Base-by-base conservation (phyloP, 371 early-diverging fungal species). In the Mucor mucedo region DNA sequence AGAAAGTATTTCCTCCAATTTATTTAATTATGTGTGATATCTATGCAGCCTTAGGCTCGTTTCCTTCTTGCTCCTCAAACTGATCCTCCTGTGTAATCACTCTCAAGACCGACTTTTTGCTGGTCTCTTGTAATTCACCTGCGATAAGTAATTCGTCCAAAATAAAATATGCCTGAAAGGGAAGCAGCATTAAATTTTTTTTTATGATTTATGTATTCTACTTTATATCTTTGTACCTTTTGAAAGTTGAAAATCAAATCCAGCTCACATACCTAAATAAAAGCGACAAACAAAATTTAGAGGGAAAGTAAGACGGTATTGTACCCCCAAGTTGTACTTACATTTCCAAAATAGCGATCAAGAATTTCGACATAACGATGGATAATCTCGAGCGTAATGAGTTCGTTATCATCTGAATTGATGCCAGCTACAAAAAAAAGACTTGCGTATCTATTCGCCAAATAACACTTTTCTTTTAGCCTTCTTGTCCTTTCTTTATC, bases 301-400 rank as follows among this genome's bases (percentile, higher is more conserved):
- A 21, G 21, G 21, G 21, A 21, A 21, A 21, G 21, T 21, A 21
- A 21, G 21, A 21, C 21, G 11, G 13, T 52, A 47, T 9, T 44
- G 47, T 39, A 5, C 2, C 21, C 28, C 13, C 27, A 35, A n/a
- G 21, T 21, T 21, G 21, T 6, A 47, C 47, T 69, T 82, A 95
- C 98, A 73, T 97, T 98, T 70, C 96, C 91, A 81, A 98, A 98
- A 78, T 95, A 97, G 63, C 94, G 91, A 79, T 98, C 99, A 54
- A 98, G 76, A 10, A 96, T 89, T 73, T 98, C 98, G 44, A 98
- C 99, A 75, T 94, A 98, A 45, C 99, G 92, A 62, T 98, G 99
- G 55, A 98, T 95, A 58, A 97, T 87, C 69, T 98, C 99, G 30
- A 98, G 84, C 5, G 88, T 88, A 38, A 97, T 74, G 14, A 98